A percentile compares a stretch with the other conserved stretches of the same genome.
phyloP scores from a whole-genome alignment of 805 yeast species.

The Myxozyma neotropica region DNA sequence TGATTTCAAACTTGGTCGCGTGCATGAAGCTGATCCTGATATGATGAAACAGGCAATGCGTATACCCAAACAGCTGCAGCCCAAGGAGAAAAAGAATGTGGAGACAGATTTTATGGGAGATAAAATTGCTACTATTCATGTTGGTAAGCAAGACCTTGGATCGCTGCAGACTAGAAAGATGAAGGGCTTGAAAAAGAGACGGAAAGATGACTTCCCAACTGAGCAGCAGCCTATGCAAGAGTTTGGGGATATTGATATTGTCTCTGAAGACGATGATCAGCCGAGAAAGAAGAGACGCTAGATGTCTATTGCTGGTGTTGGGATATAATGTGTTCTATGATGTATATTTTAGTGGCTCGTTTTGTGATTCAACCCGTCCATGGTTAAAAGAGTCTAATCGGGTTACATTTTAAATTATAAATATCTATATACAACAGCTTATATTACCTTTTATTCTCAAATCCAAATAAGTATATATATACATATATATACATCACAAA shows the following conservation, averaged over 20 bases:
- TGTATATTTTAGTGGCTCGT: background rate
- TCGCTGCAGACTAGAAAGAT: constrained; percentile 95
- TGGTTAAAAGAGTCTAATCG: constrained; percentile 1
- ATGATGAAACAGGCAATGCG: constrained; percentile 85
- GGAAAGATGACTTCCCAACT: constrained; percentile 46
- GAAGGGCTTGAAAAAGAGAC: constrained; percentile 91
- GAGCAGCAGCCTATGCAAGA: constrained; percentile 46
- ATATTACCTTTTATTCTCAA: no score
- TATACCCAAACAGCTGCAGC: constrained; percentile 77
- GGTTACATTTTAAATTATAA: background rate
- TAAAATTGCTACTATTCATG: constrained; percentile 92
- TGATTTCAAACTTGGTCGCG: constrained; percentile 89
- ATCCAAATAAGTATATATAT: no score
- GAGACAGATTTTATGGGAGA: constrained; percentile 90
- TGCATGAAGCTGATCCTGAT: constrained; percentile 79
- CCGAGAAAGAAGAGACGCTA: constrained; percentile 14
- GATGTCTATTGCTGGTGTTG: background rate
- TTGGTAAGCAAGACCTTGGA: constrained; percentile 90
- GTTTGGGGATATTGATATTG: constrained; percentile 23
- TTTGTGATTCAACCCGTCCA: background rate
- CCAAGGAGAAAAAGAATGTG: constrained; percentile 85
- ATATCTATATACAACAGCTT: background rate
- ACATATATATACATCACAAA: background rate
- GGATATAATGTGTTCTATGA: background rate
- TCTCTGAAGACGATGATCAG: constrained; percentile 35